A percentile compares a stretch with the other conserved stretches of the same genome.
These are phyloP conservation scores for Botryosphaeria dothidea DNA, from an alignment of 2,329 filamentous ascomycete species.

Conservation along the genomic window DNA sequence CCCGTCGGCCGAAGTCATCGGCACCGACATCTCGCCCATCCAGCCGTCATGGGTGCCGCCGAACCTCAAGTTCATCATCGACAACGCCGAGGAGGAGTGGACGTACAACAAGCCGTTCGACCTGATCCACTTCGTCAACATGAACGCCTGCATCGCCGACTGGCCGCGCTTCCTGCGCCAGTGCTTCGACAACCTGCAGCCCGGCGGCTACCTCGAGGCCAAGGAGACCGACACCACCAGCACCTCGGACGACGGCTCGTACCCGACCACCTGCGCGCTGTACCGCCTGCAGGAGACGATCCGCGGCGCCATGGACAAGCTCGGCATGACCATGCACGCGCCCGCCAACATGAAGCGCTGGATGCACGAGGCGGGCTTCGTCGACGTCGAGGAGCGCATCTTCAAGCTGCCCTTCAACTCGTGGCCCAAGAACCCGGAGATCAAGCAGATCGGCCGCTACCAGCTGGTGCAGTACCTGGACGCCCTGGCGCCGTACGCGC, in stretches of 20 bases:
- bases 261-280: conserved; percentile 26
- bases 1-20: conserved; percentile 38
- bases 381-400: conserved; percentile 21
- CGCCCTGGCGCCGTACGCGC: conserved; percentile 19
- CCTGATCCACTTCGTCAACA: conserved; percentile 26
- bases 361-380: conserved; percentile 24
- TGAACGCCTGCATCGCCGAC: conserved; percentile 28
- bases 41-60: conserved; percentile 49
- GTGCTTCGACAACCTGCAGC: conserved; percentile 40
- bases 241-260: conserved; percentile 8
- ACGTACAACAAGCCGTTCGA: conserved; percentile 28
- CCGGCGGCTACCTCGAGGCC: conserved; percentile 54
- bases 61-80: conserved; percentile 53
- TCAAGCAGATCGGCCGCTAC: conserved; percentile 21
- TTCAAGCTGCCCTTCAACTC: conserved; percentile 23
- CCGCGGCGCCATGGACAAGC: conserved; percentile 1
- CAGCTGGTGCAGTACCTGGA: conserved; percentile 23
- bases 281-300: conserved; percentile 5
- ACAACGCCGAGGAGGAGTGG: conserved; percentile 44
- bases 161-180: conserved; percentile 29
- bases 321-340: conserved; percentile 4
- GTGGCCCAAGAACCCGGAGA: conserved; percentile 20
- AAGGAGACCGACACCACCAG: conserved; percentile 39
- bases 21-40: conserved; percentile 50
- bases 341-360: conserved; percentile 24